phyloP scores from a whole-genome alignment of 371 early-diverging fungal genomes.

The Racocetra persica region DNA sequence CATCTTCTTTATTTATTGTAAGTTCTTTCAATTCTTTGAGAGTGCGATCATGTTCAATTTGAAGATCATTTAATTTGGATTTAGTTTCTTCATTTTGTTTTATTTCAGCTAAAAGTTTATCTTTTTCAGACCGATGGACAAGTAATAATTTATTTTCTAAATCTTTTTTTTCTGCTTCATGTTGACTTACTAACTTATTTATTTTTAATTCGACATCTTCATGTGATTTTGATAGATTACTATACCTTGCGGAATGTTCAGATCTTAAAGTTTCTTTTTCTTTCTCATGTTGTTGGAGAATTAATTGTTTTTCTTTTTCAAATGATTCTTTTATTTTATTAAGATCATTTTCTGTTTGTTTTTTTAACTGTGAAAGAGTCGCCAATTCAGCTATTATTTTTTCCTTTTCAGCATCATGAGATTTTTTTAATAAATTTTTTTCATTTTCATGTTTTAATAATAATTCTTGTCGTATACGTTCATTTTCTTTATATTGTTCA shows the following conservation, averaged over 20 bases:
- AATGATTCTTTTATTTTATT: background rate
- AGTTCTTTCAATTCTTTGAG: background rate
- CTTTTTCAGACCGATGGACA: background rate
- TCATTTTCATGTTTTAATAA: background rate
- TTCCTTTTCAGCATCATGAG: background rate
- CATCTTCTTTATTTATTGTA: background rate
- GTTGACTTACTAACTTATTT: background rate
- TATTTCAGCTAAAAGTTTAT: slow-evolving; percentile 2
- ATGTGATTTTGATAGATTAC: slow-evolving; percentile 2
- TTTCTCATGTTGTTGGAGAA: background rate
- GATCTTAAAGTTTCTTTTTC: slow-evolving; percentile 19
- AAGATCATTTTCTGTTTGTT: slow-evolving; percentile 9
- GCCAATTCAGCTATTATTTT: background rate
- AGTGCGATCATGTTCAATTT: background rate
- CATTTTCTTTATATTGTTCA: slow-evolving; percentile 15
- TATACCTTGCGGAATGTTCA: background rate
- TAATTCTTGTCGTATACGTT: slow-evolving; percentile 14
- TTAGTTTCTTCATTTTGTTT: slow-evolving; percentile 11
- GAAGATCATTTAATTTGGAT: background rate
- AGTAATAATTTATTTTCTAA: background rate
- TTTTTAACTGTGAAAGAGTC: background rate
- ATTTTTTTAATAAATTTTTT: slow-evolving; percentile 21
- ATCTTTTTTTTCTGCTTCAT: slow-evolving; percentile 8
- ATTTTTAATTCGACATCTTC: background rate
- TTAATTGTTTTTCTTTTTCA: slow-evolving; percentile 4